These are phyloP conservation scores for Allium cepa DNA, from an alignment of 106 monocot species.

Conservation along the genomic window DNA sequence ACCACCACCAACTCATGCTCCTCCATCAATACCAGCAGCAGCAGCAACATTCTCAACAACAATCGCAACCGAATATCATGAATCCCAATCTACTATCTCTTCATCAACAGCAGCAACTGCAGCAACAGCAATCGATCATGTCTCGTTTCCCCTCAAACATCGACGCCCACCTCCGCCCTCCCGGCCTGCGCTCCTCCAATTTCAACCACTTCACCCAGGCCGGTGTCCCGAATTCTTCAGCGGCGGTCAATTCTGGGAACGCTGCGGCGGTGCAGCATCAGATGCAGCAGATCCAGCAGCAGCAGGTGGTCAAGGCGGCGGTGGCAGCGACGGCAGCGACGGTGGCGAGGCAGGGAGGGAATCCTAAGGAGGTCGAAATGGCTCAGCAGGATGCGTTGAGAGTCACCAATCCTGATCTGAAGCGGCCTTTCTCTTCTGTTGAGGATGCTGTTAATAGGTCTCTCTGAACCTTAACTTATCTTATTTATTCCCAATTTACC, in stretches of 20 bases:
- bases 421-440: constrained; percentile 64
- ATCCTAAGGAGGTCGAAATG: constrained; percentile 75
- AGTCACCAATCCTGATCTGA: constrained; percentile 92
- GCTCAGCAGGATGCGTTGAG: constrained; percentile 84
- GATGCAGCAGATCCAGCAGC: constrained; percentile 9
- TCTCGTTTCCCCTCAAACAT: constrained; percentile 95
- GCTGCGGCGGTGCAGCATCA: constrained; percentile 1
- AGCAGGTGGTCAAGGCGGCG: constrained; percentile 2
- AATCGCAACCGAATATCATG: constrained; percentile 5
- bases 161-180: constrained; percentile 77
- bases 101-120: constrained; percentile 7
- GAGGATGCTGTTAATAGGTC: constrained; percentile 91
- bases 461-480: too few relatives aligned
- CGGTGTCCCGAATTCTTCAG: neutral
- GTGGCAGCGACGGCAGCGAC: neutral
- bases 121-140: constrained; percentile 55
- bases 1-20: constrained; percentile 24
- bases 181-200: constrained; percentile 47
- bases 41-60: constrained; percentile 20
- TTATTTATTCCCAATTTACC: too few relatives aligned
- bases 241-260: neutral
- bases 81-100: constrained; percentile 16
- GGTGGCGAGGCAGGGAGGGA: constrained; percentile 17
- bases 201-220: constrained; percentile 20
- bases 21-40: constrained; percentile 39